Evolutionary conservation across 164 flowering plant genomes (phyloP).

Genomic region (Hamamelis virginiana): DNA sequence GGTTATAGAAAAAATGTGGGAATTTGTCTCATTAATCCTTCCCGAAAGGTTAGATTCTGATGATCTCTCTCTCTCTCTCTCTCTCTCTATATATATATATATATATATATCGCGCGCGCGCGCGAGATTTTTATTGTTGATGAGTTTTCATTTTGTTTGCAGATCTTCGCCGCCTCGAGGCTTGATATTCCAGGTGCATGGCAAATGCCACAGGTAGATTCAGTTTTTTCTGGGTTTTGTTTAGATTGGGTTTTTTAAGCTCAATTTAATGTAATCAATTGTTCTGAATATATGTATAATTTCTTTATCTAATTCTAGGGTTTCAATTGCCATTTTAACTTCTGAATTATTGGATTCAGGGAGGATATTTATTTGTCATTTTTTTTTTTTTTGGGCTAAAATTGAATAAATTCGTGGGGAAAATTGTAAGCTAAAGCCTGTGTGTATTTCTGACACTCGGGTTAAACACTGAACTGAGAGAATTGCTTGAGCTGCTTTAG

Average conservation of each 20-base stretch:
- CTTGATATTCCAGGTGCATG: constrained; percentile 69
- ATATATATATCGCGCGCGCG: too few relatives aligned
- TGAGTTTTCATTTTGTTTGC: not conserved
- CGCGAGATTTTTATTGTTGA: too few relatives aligned
- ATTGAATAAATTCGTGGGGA: not conserved
- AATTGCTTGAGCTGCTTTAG: not conserved
- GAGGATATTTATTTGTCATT: too few relatives aligned
- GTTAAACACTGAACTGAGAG: not conserved
- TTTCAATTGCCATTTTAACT: too few relatives aligned
- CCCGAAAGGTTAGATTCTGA: constrained; percentile 37
- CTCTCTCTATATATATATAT: too few relatives aligned
- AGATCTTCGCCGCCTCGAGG: constrained; percentile 81
- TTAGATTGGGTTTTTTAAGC: not conserved
- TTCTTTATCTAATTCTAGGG: too few relatives aligned
- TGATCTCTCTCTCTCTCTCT: not conserved
- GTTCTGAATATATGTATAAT: too few relatives aligned
- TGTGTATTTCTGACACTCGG: too few relatives aligned
- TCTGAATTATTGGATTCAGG: too few relatives aligned
- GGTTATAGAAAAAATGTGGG: constrained; percentile 92
- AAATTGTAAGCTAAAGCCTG: too few relatives aligned
- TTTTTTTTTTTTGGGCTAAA: not conserved
- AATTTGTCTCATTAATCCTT: constrained; percentile 68
- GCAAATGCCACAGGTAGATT: constrained; percentile 92
- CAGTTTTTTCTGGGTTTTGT: not conserved
- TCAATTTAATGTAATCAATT: not conserved